These are phyloP conservation scores for Phyllosticta citrichinensis DNA, from an alignment of 2,329 filamentous ascomycete genomes.

Conservation along the genomic window DNA sequence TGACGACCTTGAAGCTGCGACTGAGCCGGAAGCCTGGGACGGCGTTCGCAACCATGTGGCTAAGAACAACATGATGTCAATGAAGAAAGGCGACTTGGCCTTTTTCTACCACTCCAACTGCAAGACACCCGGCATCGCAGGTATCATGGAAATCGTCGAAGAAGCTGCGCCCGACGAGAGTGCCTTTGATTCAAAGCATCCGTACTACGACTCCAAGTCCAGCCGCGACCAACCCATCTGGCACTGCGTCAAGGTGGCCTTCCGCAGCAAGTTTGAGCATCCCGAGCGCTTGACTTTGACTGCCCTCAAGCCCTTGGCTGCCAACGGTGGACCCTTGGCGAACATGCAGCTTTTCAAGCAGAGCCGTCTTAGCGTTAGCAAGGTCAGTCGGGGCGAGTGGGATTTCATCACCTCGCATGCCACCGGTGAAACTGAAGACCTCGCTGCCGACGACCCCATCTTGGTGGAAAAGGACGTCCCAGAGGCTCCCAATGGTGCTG, in stretches of 20 bases:
- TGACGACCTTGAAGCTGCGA: conserved; percentile 67
- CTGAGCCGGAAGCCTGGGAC: conserved; percentile 80
- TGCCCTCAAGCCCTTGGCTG: conserved; percentile 57
- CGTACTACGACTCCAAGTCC: conserved; percentile 77
- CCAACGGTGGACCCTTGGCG: conserved; percentile 47
- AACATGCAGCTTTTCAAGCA: conserved; percentile 78
- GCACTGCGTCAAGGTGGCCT: conserved; percentile 83
- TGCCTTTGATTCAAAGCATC: conserved; percentile 59
- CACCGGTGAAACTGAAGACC: background rate
- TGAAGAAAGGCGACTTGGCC: conserved; percentile 83
- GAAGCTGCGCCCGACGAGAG: conserved; percentile 74
- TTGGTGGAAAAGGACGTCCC: background rate
- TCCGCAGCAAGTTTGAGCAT: conserved; percentile 65
- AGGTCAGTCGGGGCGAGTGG: conserved; percentile 57
- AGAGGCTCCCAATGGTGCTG: background rate
- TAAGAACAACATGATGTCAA: conserved; percentile 79
- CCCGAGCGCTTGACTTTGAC: conserved; percentile 55
- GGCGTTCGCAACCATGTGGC: conserved; percentile 53
- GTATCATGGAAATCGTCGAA: conserved; percentile 78
- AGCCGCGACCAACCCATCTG: conserved; percentile 63
- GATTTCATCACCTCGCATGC: conserved; percentile 47
- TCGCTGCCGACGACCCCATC: background rate
- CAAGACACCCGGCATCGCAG: conserved; percentile 78
- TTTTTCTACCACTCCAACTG: conserved; percentile 98
- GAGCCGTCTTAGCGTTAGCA: conserved; percentile 70